Evolutionary conservation across 2,329 filamentous ascomycete species (phyloP).

Genomic region (Pseudogymnoascus sp.): DNA sequence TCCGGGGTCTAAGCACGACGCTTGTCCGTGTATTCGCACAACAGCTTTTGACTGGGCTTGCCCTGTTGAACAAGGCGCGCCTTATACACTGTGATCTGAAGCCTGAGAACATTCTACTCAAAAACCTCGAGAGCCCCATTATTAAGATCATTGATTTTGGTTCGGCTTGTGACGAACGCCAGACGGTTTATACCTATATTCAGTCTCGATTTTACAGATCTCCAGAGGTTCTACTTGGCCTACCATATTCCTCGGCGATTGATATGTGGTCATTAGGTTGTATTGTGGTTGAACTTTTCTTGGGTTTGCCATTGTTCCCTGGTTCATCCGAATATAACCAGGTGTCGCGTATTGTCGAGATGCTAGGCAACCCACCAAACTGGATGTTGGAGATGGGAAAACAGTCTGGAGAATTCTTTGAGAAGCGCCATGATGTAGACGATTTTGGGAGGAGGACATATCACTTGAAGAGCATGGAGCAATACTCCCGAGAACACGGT

Average conservation of each 20-base stretch:
- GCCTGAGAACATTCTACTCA: constrained; percentile 93
- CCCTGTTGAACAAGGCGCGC: constrained; percentile 88
- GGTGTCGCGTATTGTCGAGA: constrained; percentile 92
- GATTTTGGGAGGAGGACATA: constrained; percentile 90
- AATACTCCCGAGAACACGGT: constrained; percentile 89
- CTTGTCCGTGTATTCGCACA: constrained; percentile 96
- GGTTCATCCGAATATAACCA: constrained; percentile 99
- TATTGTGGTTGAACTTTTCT: constrained; percentile 94
- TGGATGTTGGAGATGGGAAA: constrained; percentile 99
- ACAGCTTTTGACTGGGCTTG: constrained; percentile 85
- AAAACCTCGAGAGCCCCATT: constrained; percentile 96
- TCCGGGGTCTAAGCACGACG: constrained; percentile 92
- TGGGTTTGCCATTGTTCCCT: constrained; percentile 88
- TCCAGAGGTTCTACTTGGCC: constrained; percentile 86
- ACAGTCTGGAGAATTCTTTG: constrained; percentile 94
- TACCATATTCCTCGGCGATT: constrained; percentile 96
- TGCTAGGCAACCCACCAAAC: constrained; percentile 90
- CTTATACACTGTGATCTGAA: constrained; percentile 98
- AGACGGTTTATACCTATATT: constrained; percentile 98
- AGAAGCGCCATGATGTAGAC: constrained; percentile 71
- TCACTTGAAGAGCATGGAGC: constrained; percentile 92
- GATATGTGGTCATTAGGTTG: constrained; percentile 99
- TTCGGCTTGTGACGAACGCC: constrained; percentile 93
- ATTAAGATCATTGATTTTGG: constrained; percentile 99
- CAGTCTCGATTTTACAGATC: constrained; percentile 97